These are phyloP conservation scores for Aegilops longissima DNA, from an alignment of 176 grass and related monocot species.

Conservation along the genomic window DNA sequence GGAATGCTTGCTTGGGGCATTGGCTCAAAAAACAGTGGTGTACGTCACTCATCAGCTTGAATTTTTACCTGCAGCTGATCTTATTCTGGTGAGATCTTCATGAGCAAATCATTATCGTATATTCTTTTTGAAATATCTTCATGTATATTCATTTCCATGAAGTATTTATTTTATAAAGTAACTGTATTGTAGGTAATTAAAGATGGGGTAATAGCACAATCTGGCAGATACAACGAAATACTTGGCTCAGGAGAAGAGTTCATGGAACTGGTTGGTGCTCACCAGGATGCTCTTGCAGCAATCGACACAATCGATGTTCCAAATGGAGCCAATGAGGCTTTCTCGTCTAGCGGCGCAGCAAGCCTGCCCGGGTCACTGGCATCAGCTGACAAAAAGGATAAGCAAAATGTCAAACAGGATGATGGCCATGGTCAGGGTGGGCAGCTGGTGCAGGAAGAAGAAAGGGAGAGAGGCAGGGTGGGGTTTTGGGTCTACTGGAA, in stretches of 20 bases:
- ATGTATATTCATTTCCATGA: neutral
- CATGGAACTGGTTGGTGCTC: constrained; percentile 49
- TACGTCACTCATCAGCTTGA: constrained; percentile 86
- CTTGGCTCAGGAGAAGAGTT: constrained; percentile 57
- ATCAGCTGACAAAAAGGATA: neutral
- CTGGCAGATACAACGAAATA: constrained; percentile 52
- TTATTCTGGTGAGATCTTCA: constrained; percentile 54
- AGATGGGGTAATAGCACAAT: constrained; percentile 63
- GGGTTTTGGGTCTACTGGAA: constrained; percentile 64
- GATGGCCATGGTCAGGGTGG: constrained; percentile 11
- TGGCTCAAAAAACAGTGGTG: constrained; percentile 63
- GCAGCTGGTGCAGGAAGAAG: constrained; percentile 67
- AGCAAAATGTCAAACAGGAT: neutral
- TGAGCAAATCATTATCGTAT: neutral
- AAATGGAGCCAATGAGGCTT: neutral
- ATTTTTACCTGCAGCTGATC: constrained; percentile 61
- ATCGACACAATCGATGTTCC: neutral
- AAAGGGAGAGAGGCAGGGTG: constrained; percentile 69
- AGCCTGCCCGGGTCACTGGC: neutral
- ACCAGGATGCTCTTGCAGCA: constrained; percentile 53
- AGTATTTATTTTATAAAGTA: neutral
- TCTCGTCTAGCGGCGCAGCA: neutral
- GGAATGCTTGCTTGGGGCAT: constrained; percentile 64
- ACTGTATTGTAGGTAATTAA: constrained; percentile 43
- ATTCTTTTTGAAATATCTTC: neutral